Base-by-base conservation (phyloP, 257 asterid genomes). In the Przewalskia tangutica region DNA sequence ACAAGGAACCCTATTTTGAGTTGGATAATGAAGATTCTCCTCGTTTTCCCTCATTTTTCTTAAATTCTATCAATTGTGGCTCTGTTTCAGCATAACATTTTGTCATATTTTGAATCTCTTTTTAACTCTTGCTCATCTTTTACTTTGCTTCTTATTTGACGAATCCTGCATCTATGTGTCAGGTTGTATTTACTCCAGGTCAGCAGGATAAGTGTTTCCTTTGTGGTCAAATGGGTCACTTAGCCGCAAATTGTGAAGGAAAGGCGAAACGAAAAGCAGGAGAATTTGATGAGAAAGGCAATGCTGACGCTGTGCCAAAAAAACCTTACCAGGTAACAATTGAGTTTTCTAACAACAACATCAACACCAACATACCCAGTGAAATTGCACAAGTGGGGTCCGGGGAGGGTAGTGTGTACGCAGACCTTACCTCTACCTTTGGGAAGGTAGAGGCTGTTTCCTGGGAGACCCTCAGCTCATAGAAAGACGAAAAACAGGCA, bases 201-300 rank as follows among this genome's bases (percentile, higher is more conserved):
- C 99, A 95, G 84, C 99, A 92, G 89, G 98, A 92, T 82, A 95
- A 94, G 88, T 95, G 99, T 81, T 95, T 95, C 86, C 83, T 95
- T 73, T 95, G 99, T 83, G 99, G 99, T 88, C 98, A 95, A 91
- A 81, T 95, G 90, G 99, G 99, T 58, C 99, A 95, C 89, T 82
- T 93, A 76, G 99, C 98, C 64, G 97, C 97, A 81, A 81, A 85
- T 18, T 95, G 98, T 82, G 92, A 95, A 89, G 98, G 99, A 77
- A 95, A 95, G 89, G 90, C 93, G n/a, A 95, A 95, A 89, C 91
- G 98, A 81, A 95, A 95, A 89, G 92, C 97, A 32, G 98, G 98
- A 86, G 97, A 95, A 83, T 95, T 93, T 88, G 98, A 95, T 87
- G 98, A 95, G 90, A 95, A 95, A 90, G 93, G 95, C 83, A 93